Base-by-base conservation (phyloP, 352 stramenopile genomes). In the Halophytophthora batemanensis region DNA sequence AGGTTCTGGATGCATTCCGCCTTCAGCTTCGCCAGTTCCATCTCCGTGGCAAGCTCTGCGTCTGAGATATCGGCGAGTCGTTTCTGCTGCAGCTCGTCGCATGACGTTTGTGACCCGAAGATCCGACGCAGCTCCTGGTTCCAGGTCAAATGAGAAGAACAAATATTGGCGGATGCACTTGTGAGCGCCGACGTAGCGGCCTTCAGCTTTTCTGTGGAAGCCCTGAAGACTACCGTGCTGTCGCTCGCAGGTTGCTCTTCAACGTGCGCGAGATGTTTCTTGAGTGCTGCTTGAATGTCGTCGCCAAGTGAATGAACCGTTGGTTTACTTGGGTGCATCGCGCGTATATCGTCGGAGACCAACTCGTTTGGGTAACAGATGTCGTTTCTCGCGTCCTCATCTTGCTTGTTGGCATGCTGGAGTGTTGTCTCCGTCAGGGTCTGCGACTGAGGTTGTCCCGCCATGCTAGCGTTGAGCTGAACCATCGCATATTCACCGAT, bases 1-100 rank as follows among this genome's bases (percentile, higher is more conserved):
- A 70, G 36, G 15, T 64, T 45, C 11, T 51, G 53, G 14, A 63
- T 50, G 18, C 56, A 62, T 10, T 66, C 56, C 3, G 42, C 23
- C 23, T 56, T 51, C 2, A 54, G 42, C 33, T 55, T 31, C 2
- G 42, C 13, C 19, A 71, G 58, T 11, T 29, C 13, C 10, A 39
- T 45, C 22, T 25, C 19, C 19, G 12, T 22, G 42, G 49, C 19
- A 18, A 14, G 23, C 10, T 10, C 18, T 15, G 33, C 18, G 22
- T 15, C 21, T 37, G 17, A 40, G 22, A 19, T 22, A 18, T 45
- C 11, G 28, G 25, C 21, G 0, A 13, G 36, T 8, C 15, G 36
- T 36, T 36, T 21, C 1, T 13, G 28, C 15, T 38, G 18, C 3
- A 11, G 21, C 13, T 15, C 18, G 0, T 19, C 34, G 21, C 25